A percentile compares a stretch with the other conserved stretches of the same genome.
Conservation (phyloP, 495 filamentous ascomycete species). For the Cercophora newfieldiana region DNA sequence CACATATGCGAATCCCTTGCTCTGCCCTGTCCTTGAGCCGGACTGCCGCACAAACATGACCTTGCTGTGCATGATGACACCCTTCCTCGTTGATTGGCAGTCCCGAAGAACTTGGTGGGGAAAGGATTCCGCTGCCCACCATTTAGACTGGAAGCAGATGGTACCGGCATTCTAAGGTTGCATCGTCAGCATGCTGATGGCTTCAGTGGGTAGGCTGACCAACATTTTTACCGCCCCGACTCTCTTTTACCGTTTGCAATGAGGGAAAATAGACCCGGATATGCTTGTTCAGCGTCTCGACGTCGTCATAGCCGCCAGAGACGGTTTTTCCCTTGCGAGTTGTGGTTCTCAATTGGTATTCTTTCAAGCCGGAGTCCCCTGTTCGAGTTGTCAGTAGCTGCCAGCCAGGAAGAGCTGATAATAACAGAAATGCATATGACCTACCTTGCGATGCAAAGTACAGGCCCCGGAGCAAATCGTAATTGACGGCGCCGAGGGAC, state of each 20-base stretch:
- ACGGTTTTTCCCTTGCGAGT: conserved; percentile 37
- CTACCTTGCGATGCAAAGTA: conserved; percentile 76
- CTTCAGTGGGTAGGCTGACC: conserved; percentile 18
- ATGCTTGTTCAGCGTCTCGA: conserved; percentile 44
- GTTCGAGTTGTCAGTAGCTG: not conserved
- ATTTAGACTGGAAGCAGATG: conserved; percentile 70
- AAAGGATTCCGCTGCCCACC: conserved; percentile 66
- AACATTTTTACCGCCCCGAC: conserved; percentile 56
- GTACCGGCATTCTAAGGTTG: conserved; percentile 63
- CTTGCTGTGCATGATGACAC: conserved; percentile 89
- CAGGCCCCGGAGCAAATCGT: conserved; percentile 65
- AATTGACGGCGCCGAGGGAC: conserved; percentile 74
- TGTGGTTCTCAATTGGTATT: conserved; percentile 51
- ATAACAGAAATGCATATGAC: not conserved
- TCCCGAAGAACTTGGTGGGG: conserved; percentile 72
- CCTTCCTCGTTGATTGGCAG: conserved; percentile 63
- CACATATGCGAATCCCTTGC: conserved; percentile 70
- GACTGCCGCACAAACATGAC: conserved; percentile 64
- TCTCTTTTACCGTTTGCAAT: conserved; percentile 63
- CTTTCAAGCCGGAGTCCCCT: conserved; percentile 62
- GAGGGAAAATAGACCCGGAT: conserved; percentile 86
- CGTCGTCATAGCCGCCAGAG: conserved; percentile 26
- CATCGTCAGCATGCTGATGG: not conserved
- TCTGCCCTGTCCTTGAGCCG: not conserved
- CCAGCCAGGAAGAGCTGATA: too few species aligned